Evolutionary conservation across 1,284 basidiomycete species (phyloP).

Genomic region (Pyrrhoderma lamaoense): DNA sequence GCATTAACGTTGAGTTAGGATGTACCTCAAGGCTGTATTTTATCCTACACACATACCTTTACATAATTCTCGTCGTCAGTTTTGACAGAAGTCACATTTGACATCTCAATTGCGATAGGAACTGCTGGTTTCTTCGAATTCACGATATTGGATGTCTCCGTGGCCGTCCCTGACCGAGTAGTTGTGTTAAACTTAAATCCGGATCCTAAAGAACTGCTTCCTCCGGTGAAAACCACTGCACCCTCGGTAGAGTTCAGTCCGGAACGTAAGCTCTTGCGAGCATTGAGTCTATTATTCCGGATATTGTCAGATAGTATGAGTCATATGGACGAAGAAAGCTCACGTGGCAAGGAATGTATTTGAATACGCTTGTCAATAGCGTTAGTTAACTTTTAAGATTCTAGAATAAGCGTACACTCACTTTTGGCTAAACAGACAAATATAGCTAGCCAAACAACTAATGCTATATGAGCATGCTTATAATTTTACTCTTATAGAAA

Average conservation of each 20-base stretch:
- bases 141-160: background rate
- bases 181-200: background rate
- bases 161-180: background rate
- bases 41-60: slow-evolving; percentile 2
- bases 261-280: background rate
- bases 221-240: background rate
- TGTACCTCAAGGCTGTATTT: too few relatives aligned
- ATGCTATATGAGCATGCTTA: background rate
- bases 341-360: slow-evolving; percentile 5
- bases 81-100: background rate
- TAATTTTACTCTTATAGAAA: background rate
- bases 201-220: too few relatives aligned
- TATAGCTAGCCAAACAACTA: slow-evolving; percentile 5
- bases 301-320: background rate
- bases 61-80: background rate
- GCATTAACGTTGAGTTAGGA: background rate
- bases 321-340: background rate
- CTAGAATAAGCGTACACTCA: background rate
- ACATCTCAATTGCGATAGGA: slow-evolving; percentile 3
- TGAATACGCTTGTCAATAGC: background rate
- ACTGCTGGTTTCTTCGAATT: background rate
- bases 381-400: background rate
- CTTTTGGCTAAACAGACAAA: slow-evolving; percentile 1
- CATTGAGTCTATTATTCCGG: background rate
- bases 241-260: background rate